Conservation (phyloP, 164 flowering plant species). For the Warburgia ugandensis region DNA sequence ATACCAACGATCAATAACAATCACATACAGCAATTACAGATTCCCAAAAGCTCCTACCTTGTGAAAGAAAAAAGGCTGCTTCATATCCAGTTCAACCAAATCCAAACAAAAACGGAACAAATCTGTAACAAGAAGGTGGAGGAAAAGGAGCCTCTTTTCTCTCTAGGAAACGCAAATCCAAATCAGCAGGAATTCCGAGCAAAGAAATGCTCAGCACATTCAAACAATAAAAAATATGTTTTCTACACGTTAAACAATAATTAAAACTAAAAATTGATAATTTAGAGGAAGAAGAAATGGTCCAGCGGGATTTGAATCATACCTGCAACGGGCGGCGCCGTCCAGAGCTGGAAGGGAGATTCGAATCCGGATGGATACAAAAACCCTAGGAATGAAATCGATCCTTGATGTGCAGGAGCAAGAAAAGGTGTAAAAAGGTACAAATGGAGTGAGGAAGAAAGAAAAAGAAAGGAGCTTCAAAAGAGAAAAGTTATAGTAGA, state of each 20-base stretch:
- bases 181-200: too few relatives aligned
- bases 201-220: too few relatives aligned
- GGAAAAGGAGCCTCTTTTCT: neutral
- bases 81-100: constrained; percentile 1
- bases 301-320: constrained; percentile 4
- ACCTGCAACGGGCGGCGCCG: constrained; percentile 21
- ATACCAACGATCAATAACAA: neutral
- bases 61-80: constrained; percentile 4
- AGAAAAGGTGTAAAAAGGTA: constrained; percentile 6
- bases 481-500: too few relatives aligned
- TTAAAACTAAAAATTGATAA: neutral
- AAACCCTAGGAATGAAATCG: constrained; percentile 12
- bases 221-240: too few relatives aligned
- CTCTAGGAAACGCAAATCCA: neutral
- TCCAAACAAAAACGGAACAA: neutral
- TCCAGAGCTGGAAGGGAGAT: neutral
- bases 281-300: too few relatives aligned
- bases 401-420: constrained; percentile 5
- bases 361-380: constrained; percentile 11
- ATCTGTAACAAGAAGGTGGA: neutral
- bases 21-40: neutral
- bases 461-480: constrained; percentile 3
- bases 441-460: constrained; percentile 4
- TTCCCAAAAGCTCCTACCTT: neutral
- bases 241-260: neutral